Conservation (phyloP, 306 rosid genomes). For the Carpinus fangiana region DNA sequence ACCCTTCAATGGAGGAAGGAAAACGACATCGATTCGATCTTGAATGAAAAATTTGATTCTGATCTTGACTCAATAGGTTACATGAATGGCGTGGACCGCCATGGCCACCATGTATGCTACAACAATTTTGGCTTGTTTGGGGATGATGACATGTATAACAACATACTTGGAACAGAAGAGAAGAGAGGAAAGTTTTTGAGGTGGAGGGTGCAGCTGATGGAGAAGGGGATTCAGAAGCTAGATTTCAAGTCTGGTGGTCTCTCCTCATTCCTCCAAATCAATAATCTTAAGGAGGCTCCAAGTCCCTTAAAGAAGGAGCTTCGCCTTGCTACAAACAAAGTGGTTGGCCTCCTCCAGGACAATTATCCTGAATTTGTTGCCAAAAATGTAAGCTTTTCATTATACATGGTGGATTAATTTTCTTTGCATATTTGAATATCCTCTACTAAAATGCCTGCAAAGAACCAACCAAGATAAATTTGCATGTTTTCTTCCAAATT, state of each 20-base stretch:
- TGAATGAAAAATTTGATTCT: constrained; percentile 37
- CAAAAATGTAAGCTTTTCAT: constrained; percentile 39
- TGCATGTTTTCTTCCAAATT: neutral
- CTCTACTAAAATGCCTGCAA: neutral
- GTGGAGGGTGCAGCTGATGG: constrained; percentile 59
- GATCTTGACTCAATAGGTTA: constrained; percentile 29
- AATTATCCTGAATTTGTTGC: constrained; percentile 59
- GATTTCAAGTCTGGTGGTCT: constrained; percentile 51
- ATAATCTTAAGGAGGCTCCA: constrained; percentile 44
- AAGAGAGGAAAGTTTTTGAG: constrained; percentile 39
- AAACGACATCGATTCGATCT: constrained; percentile 36
- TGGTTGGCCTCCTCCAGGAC: constrained; percentile 44
- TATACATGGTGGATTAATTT: neutral
- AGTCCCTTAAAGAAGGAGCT: constrained; percentile 50
- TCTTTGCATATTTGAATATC: neutral
- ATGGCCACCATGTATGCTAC: constrained; percentile 55
- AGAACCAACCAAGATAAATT: neutral
- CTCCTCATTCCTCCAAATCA: constrained; percentile 52
- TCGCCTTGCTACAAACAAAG: constrained; percentile 40
- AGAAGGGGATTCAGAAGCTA: constrained; percentile 48
- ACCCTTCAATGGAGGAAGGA: constrained; percentile 56
- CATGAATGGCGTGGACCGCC: constrained; percentile 44
- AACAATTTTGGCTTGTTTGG: constrained; percentile 45
- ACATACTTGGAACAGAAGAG: constrained; percentile 39
- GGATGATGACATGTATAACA: constrained; percentile 39